Conservation (phyloP, 768 basidiomycete genomes). For the Lentinula lateritia region DNA sequence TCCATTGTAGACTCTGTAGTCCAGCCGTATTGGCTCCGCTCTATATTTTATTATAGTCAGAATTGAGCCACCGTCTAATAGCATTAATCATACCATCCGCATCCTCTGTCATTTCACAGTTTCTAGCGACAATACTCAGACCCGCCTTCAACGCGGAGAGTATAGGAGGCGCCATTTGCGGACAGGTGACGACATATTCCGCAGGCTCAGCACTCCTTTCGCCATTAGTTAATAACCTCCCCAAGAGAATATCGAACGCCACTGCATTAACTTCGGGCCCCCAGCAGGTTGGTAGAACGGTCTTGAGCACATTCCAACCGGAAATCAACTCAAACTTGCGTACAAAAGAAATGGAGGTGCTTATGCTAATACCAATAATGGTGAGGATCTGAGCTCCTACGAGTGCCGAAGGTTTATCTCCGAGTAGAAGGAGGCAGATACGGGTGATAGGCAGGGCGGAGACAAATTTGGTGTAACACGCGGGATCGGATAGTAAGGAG, state of each 20-base stretch:
- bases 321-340: slow-evolving; percentile 82
- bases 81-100: background rate
- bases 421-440: slow-evolving; percentile 74
- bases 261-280: slow-evolving; percentile 57
- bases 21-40: background rate
- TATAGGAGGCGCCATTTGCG: slow-evolving; percentile 69
- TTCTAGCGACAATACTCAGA: slow-evolving; percentile 33
- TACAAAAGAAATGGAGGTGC: slow-evolving; percentile 55
- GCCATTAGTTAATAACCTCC: slow-evolving; percentile 27
- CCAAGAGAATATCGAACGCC: slow-evolving; percentile 66
- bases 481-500: slow-evolving; percentile 49
- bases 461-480: slow-evolving; percentile 65
- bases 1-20: slow-evolving; percentile 41
- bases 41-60: background rate
- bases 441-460: slow-evolving; percentile 72
- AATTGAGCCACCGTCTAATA: background rate
- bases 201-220: slow-evolving; percentile 10
- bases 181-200: slow-evolving; percentile 41
- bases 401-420: slow-evolving; percentile 60
- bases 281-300: slow-evolving; percentile 67
- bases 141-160: slow-evolving; percentile 63
- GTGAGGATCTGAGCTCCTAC: slow-evolving; percentile 56
- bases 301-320: slow-evolving; percentile 76
- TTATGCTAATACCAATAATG: slow-evolving; percentile 53
- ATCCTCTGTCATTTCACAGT: slow-evolving; percentile 26